These are phyloP conservation scores for Tetrapisispora pingtungensis DNA, from an alignment of 805 yeast species.

Conservation along the genomic window DNA sequence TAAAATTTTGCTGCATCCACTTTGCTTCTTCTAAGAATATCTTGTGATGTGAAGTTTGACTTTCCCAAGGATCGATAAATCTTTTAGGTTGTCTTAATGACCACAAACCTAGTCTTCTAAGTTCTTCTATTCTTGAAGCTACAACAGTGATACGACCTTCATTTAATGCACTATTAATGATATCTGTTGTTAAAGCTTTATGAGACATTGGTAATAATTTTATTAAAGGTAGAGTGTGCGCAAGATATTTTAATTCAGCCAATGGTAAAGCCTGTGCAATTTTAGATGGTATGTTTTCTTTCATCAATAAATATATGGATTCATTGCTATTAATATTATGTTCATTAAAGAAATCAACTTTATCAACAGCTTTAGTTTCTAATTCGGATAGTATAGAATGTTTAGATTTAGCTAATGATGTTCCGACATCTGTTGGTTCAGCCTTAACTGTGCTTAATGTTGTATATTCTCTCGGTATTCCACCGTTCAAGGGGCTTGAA, in stretches of 20 bases:
- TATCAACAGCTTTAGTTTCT: slow-evolving; percentile 9
- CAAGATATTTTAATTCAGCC: slow-evolving; percentile 76
- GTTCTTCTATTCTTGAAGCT: slow-evolving; percentile 83
- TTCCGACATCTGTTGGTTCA: slow-evolving; percentile 8
- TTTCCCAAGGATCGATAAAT: slow-evolving; percentile 53
- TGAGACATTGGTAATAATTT: slow-evolving; percentile 77
- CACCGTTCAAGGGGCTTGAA: not conserved
- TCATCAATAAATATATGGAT: slow-evolving; percentile 37
- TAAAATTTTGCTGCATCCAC: slow-evolving; percentile 75
- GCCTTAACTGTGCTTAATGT: slow-evolving; percentile 2
- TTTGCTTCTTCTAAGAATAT: slow-evolving; percentile 62
- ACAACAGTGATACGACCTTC: slow-evolving; percentile 89
- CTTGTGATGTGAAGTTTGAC: slow-evolving; percentile 56
- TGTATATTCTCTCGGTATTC: not conserved
- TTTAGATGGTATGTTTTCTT: slow-evolving; percentile 43
- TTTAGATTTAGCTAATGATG: slow-evolving; percentile 3
- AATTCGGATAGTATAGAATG: slow-evolving; percentile 15
- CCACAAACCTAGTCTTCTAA: slow-evolving; percentile 83
- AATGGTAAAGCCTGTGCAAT: slow-evolving; percentile 54
- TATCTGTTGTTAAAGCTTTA: slow-evolving; percentile 74
- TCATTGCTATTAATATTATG: slow-evolving; percentile 36
- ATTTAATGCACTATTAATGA: slow-evolving; percentile 71
- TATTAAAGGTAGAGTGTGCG: slow-evolving; percentile 79
- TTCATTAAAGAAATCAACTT: slow-evolving; percentile 22
- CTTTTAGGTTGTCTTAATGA: slow-evolving; percentile 75